Base-by-base conservation (phyloP, 495 filamentous ascomycete species). In the Emericellopsis terricola region DNA sequence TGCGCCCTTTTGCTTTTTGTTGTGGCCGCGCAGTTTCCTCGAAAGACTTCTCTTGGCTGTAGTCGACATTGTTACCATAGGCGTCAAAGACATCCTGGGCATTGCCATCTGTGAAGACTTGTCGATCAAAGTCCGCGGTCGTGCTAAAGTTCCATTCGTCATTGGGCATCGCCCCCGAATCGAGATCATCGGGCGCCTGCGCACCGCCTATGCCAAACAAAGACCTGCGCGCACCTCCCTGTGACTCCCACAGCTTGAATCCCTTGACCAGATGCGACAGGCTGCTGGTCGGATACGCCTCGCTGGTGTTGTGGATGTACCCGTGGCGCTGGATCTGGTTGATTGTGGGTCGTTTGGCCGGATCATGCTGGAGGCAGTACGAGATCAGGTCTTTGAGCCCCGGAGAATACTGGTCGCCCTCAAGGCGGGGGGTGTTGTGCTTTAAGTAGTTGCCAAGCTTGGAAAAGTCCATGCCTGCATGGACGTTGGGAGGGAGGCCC, bases 71-170 rank as follows among this genome's bases (percentile, higher is more conserved):
- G 1, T 52, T 51, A 11, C 65, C 64, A 45, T 68, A 65, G 13
- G 61, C 65, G 39, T 71, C 60, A 38, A 50, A 52, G 14, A 69
- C 51, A 19, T 65, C 56, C 38, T 65, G 56, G 8, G 57, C 47
- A 42, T 57, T 53, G 29, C 58, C 47, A 23, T 52, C 56, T 36
- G 60, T 48, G 27, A 56, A 46, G 23, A 69, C 59, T 34, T 65
- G 54, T 37, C 73, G 65, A 45, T 91, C 78, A 48, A 93, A 92
- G 8, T 73, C 78, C 36, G 81, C 76, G 0, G 82, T 89, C 1
- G 79, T 84, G 47, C 79, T 85, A 46, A 94, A 94, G 44, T 87
- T 93, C 83, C 89, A 94, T 42, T 87, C 79, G 38, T 85, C 78
- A 24, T 68, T 61, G 13, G 36, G 59, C 40, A 47, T 46, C 29